phyloP scores from a whole-genome alignment of 192 early-diverging fungal genomes.

The Podila horticola region DNA sequence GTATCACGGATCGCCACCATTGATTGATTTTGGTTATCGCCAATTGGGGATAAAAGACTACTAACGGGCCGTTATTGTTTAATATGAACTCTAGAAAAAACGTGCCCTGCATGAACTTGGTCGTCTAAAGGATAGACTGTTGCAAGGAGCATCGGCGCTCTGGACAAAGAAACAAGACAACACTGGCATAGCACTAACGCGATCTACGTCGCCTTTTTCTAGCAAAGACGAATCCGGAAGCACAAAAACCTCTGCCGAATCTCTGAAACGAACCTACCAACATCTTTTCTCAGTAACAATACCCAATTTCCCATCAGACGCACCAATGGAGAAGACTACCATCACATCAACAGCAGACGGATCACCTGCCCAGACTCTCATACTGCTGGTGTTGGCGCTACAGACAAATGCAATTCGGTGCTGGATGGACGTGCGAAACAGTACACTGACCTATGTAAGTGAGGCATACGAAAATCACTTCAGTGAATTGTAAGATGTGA shows the following conservation, averaged over 20 bases:
- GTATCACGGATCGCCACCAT: neutral
- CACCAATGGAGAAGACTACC: neutral
- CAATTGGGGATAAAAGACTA: too few relatives aligned
- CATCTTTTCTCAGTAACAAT: constrained; percentile 30
- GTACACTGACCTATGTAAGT: constrained; percentile 53
- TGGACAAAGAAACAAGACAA: constrained; percentile 12
- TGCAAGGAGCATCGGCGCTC: constrained; percentile 19
- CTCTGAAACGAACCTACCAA: constrained; percentile 24
- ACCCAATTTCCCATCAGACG: neutral
- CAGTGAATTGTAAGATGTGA: neutral
- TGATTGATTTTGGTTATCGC: too few relatives aligned
- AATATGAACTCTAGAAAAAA: constrained; percentile 44
- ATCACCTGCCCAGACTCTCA: constrained; percentile 30
- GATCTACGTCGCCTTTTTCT: neutral
- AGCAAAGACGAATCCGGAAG: neutral
- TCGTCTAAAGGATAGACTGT: constrained; percentile 48
- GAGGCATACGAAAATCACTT: neutral
- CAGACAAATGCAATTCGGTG: constrained; percentile 57
- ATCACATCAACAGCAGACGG: neutral
- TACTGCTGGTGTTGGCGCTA: constrained; percentile 48
- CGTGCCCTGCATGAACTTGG: constrained; percentile 57
- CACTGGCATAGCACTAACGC: neutral
- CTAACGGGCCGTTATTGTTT: too few relatives aligned
- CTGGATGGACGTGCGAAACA: constrained; percentile 55
- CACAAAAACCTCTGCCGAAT: constrained; percentile 5